Evolutionary conservation across 1,284 basidiomycete genomes (phyloP), one percentile per base, ranked within the genome.

Genomic region (Boletellus sp.): DNA sequence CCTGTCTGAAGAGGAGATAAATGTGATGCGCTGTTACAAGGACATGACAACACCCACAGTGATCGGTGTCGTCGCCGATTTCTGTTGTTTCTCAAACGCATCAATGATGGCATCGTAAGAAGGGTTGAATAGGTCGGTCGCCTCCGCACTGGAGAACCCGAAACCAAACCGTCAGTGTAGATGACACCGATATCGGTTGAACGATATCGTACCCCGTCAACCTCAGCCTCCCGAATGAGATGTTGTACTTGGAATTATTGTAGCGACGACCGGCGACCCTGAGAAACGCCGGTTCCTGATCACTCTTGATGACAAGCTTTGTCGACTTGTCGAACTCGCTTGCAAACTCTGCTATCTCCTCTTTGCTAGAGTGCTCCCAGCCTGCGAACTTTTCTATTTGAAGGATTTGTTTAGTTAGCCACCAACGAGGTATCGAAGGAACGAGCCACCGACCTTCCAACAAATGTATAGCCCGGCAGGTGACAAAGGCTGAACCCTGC

Each of bases 111-210:
- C 65, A 28, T 54, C 24, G 2, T 56, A 7, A 1, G 53, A 74
- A 69, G 74, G 76, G 33, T 58, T 47, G 13, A 79, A 57, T 44
- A 80, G 55, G 48, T 77, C 76, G 1, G 76, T 74, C 0, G 70
- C 71, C 43, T 72, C 74, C 59, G 78, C 73, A 1, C 58, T 60
- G n/a, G 43, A 76, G 73, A 19, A 62, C 60, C 12, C 28, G 11
- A 30, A 30, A 30, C 28, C 28, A 30, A 11, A 30, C 5, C 11
- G 11, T 30, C 11, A 30, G 28, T 30, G 28, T 30, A 11, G 28
- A 13, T 63, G 53, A 0, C 7, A 28, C 38, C 24, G 22, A 22
- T 5, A 22, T 22, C n/a, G 74, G 70, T 8, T 7, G 28, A 28
- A 28, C 28, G 28, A 28, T 5, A 28, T 11, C 28, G 8, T 28